Conservation (phyloP, 352 stramenopile genomes). For the Elongisporangium prolatum region DNA sequence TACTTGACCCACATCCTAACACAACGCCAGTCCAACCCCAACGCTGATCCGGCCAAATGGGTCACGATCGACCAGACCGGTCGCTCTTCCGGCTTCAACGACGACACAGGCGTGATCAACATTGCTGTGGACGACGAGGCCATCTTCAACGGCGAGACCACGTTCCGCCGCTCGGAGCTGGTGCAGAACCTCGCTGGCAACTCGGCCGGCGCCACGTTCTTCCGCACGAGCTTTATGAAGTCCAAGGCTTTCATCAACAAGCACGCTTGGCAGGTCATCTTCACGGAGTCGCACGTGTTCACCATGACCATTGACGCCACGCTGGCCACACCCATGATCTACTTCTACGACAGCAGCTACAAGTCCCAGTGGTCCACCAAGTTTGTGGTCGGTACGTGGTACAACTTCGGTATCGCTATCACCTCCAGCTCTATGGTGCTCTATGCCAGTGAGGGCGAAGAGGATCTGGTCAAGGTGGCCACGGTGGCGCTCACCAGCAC, state of each 20-base stretch:
- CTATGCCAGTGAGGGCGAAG: slow-evolving; percentile 34
- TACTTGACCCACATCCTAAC: slow-evolving; percentile 44
- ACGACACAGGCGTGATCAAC: slow-evolving; percentile 20
- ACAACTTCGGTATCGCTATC: slow-evolving; percentile 34
- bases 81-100: slow-evolving; percentile 26
- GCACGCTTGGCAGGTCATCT: slow-evolving; percentile 35
- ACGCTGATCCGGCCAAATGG: slow-evolving; percentile 21
- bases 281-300: slow-evolving; percentile 38
- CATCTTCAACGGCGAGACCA: slow-evolving; percentile 18
- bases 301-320: slow-evolving; percentile 35
- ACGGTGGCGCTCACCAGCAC: slow-evolving; percentile 20
- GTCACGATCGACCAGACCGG: slow-evolving; percentile 17
- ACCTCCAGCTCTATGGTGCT: slow-evolving; percentile 23
- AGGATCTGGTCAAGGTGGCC: slow-evolving; percentile 12
- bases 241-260: slow-evolving; percentile 17
- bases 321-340: slow-evolving; percentile 22
- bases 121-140: slow-evolving; percentile 24
- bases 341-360: slow-evolving; percentile 28
- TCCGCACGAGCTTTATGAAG: slow-evolving; percentile 24
- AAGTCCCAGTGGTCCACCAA: slow-evolving; percentile 29
- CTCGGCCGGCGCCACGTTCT: slow-evolving; percentile 22
- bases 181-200: slow-evolving; percentile 21
- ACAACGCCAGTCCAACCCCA: slow-evolving; percentile 18
- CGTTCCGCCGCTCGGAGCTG: slow-evolving; percentile 24
- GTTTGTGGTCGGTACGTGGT: slow-evolving; percentile 32